These are phyloP conservation scores for Malassezia sympodialis DNA, from an alignment of 1,284 basidiomycete genomes.

Conservation along the genomic window DNA sequence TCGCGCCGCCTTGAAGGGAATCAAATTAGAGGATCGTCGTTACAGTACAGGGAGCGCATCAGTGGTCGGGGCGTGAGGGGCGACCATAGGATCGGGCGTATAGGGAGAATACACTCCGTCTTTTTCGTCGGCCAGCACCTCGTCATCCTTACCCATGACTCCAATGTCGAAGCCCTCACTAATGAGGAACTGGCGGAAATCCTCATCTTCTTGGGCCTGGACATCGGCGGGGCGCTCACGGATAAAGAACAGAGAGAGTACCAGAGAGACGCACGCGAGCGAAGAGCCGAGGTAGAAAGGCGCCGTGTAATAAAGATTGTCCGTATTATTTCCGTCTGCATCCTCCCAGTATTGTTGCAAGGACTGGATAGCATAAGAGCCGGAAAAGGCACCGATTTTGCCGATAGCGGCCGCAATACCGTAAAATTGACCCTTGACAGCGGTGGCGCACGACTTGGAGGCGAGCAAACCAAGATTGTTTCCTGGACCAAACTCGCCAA, in stretches of 20 bases:
- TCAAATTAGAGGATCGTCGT: not conserved
- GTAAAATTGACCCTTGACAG: constrained; percentile 37
- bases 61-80: too few relatives aligned
- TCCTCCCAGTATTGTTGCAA: constrained; percentile 23
- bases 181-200: constrained; percentile 50
- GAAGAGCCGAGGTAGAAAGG: constrained; percentile 51
- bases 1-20: not conserved
- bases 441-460: constrained; percentile 29
- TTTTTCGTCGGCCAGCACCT: not conserved
- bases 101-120: not conserved
- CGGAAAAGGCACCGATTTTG: constrained; percentile 53
- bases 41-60: not conserved
- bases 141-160: constrained; percentile 24
- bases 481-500: constrained; percentile 62
- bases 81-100: not conserved
- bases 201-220: constrained; percentile 65
- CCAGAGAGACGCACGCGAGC: constrained; percentile 67
- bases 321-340: constrained; percentile 9
- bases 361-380: constrained; percentile 30
- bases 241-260: constrained; percentile 65
- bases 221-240: constrained; percentile 64
- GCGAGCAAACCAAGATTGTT: constrained; percentile 41
- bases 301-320: constrained; percentile 26
- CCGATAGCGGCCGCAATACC: constrained; percentile 63
- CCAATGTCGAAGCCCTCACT: constrained; percentile 39